Evolutionary conservation across 148 eudicot genomes (phyloP), one percentile per base, ranked within the genome.

Genomic region (Linanthus parryae): DNA sequence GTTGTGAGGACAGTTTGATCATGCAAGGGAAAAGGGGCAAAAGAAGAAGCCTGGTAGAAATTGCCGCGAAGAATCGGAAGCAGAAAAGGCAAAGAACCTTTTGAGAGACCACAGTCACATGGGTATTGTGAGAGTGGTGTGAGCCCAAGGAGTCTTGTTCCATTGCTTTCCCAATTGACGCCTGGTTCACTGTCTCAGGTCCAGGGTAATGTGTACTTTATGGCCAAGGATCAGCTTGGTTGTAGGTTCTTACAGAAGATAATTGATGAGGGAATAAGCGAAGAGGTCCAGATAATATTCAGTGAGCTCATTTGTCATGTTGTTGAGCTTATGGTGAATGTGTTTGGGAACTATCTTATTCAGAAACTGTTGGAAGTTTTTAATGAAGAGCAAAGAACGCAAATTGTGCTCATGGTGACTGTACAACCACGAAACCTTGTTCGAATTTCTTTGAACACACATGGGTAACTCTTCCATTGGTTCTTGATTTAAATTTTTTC

Each of bases 151-250:
- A 56, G 53, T 34, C 43, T 29, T 44, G 20, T 50, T 17, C 59
- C 72, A 17, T n/a, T 54, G 55, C 0, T 38, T 47, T 36, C 61
- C 41, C 66, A 65, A 12, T 52, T 52, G 33, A 18, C 40, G 18
- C 62, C 18, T 51, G 49, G 54, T 7, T 68, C 81, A 16, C 33
- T 80, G 69, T 50, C 54, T 2, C 76, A 72, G 35, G 65, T 67
- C 38, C 61, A 41, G 66, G 75, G 76, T 15, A 48, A 55, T 25
- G 67, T 82, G 7, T 74, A 62, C 66, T 39, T 34, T 0, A 65
- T 79, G 65, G 82, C 95, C 0, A 83, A 77, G 70, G 79, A 83
- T 74, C 95, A 86, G 48, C 53, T 61, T 29, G 95, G 95, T 18
- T 86, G 87, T 60, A 71, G 87, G 31, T 75, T 68, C 45, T 62